Percentiles rank a stretch among this genome's conserved stretches.
phyloP scores from a whole-genome alignment of 306 rosid species.

The Vigna hirtella region DNA sequence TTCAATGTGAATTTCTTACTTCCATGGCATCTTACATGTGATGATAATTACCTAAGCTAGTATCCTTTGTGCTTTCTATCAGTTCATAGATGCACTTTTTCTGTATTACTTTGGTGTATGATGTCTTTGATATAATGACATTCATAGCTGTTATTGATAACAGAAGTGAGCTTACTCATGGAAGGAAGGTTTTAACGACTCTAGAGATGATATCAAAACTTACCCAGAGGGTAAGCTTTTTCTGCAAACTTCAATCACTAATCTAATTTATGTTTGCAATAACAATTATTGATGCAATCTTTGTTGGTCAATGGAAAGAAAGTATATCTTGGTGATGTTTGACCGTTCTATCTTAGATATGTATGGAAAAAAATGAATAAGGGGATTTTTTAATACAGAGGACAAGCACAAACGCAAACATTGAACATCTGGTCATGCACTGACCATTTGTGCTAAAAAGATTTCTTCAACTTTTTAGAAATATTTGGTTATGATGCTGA shows the following conservation, averaged over 20 bases:
- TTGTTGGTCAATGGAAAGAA: conserved; percentile 22
- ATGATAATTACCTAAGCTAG: neutral
- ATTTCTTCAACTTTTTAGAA: neutral
- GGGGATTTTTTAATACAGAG: conserved; percentile 12
- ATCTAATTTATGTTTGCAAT: conserved; percentile 35
- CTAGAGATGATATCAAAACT: conserved; percentile 85
- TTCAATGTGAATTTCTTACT: neutral
- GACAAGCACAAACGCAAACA: neutral
- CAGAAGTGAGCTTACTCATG: conserved; percentile 91
- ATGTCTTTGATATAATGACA: conserved; percentile 43
- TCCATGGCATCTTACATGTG: neutral
- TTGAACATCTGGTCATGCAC: conserved; percentile 22
- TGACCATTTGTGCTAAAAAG: neutral
- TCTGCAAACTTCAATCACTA: conserved; percentile 17
- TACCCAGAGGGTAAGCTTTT: conserved; percentile 73
- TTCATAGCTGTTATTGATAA: conserved; percentile 44
- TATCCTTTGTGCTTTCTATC: conserved; percentile 22
- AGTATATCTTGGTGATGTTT: conserved; percentile 13
- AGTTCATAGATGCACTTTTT: conserved; percentile 28
- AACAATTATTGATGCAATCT: conserved; percentile 7
- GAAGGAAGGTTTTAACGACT: conserved; percentile 78
- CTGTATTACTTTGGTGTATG: conserved; percentile 23
- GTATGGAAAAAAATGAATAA: conserved; percentile 26
- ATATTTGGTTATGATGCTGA: neutral
- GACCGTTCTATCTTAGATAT: conserved; percentile 12